Conservation (phyloP, 345 rosid genomes). For the Populus simonii region DNA sequence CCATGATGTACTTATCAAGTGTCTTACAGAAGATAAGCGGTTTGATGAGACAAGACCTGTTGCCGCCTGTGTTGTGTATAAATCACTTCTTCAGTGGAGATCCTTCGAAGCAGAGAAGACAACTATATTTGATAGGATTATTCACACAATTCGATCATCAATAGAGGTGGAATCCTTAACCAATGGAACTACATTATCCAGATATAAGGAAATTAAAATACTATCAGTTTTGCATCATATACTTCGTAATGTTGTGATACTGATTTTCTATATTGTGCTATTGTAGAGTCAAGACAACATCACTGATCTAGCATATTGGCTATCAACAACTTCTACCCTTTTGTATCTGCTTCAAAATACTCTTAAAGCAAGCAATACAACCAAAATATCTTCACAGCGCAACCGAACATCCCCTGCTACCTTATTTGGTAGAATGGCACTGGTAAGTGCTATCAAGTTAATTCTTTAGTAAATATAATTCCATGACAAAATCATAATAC, state of each 20-base stretch:
- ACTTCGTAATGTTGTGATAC: background rate
- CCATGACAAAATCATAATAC: slow-evolving; percentile 1
- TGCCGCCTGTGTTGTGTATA: slow-evolving; percentile 55
- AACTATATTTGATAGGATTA: slow-evolving; percentile 54
- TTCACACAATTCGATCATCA: slow-evolving; percentile 45
- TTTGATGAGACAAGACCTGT: slow-evolving; percentile 50
- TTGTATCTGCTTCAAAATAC: slow-evolving; percentile 57
- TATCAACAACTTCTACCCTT: slow-evolving; percentile 60
- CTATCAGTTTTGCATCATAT: background rate
- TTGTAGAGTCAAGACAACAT: slow-evolving; percentile 47
- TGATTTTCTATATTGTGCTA: slow-evolving; percentile 3
- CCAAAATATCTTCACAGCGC: slow-evolving; percentile 37
- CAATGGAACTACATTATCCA: background rate
- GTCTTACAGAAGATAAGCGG: slow-evolving; percentile 44
- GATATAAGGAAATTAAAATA: background rate
- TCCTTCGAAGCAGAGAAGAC: slow-evolving; percentile 65
- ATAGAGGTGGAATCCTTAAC: slow-evolving; percentile 39
- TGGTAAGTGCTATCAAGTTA: slow-evolving; percentile 37
- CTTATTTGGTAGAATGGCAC: slow-evolving; percentile 47
- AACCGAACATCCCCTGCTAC: slow-evolving; percentile 37
- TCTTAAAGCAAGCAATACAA: slow-evolving; percentile 51
- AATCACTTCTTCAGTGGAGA: slow-evolving; percentile 61
- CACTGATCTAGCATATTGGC: slow-evolving; percentile 57
- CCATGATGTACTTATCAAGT: slow-evolving; percentile 50
- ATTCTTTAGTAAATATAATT: slow-evolving; percentile 1